A percentile compares a stretch with the other conserved stretches of the same genome.
phyloP scores from a whole-genome alignment of 768 basidiomycete genomes.

The Termitomyces titanicus region DNA sequence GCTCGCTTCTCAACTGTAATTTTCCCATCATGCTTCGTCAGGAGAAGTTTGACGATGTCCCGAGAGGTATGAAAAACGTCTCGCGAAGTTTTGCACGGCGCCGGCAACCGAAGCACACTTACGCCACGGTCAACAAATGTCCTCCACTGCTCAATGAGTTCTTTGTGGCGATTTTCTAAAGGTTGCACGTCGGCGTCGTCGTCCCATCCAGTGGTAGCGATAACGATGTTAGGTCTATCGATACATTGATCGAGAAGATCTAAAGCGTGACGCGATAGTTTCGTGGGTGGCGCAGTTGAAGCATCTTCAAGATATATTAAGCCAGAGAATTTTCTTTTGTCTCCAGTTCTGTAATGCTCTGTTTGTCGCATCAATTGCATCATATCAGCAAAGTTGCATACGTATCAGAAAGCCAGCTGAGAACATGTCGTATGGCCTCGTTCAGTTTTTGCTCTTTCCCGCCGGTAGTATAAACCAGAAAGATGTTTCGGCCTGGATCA shows the following conservation, averaged over 20 bases:
- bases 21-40: conserved; percentile 7
- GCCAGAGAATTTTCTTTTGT: conserved; percentile 10
- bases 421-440: conserved; percentile 4
- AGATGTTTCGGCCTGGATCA: conserved; percentile 4
- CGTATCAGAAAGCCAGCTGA: conserved; percentile 10
- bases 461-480: conserved; percentile 7
- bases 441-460: conserved; percentile 7
- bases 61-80: conserved; percentile 6
- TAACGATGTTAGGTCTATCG: conserved; percentile 1
- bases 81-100: conserved; percentile 1
- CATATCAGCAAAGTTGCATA: neutral
- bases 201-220: conserved; percentile 10
- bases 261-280: conserved; percentile 1
- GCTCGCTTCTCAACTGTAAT: neutral
- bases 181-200: neutral
- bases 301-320: conserved; percentile 10
- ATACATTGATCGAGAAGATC: conserved; percentile 9
- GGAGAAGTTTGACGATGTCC: conserved; percentile 8
- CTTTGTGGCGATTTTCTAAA: conserved; percentile 6
- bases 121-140: conserved; percentile 11
- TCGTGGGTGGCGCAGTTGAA: neutral
- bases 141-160: conserved; percentile 10
- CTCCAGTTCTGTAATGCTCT: neutral
- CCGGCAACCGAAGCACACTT: conserved; percentile 7
- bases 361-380: neutral